These are phyloP conservation scores for Alternaria angustiovoidea DNA, from an alignment of 2,329 filamentous ascomycete genomes.

Conservation along the genomic window DNA sequence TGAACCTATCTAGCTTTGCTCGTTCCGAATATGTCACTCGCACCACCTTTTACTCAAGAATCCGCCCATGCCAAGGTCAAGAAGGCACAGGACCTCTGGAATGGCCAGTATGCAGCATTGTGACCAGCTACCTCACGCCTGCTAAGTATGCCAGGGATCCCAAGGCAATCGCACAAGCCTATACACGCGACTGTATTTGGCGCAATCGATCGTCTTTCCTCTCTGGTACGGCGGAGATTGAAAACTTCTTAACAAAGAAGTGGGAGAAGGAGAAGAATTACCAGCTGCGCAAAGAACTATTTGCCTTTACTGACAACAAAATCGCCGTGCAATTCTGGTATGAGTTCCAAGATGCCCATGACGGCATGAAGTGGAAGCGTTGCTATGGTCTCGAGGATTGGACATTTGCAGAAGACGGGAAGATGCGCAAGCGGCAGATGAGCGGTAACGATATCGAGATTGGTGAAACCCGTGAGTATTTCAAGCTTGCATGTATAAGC, in stretches of 20 bases:
- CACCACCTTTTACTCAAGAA: constrained; percentile 78
- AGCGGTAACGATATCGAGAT: constrained; percentile 77
- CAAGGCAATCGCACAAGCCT: constrained; percentile 70
- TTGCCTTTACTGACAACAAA: constrained; percentile 76
- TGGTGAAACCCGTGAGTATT: constrained; percentile 52
- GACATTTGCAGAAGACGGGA: constrained; percentile 74
- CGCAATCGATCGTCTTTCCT: constrained; percentile 78
- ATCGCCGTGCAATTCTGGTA: constrained; percentile 95
- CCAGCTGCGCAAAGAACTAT: constrained; percentile 81
- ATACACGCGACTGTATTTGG: constrained; percentile 81
- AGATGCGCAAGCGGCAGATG: constrained; percentile 79
- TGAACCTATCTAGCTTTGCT: neutral
- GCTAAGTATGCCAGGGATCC: constrained; percentile 64
- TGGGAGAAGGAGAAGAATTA: constrained; percentile 78
- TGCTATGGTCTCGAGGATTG: constrained; percentile 85
- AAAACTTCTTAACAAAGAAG: constrained; percentile 73
- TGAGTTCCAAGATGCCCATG: constrained; percentile 73
- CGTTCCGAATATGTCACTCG: constrained; percentile 50
- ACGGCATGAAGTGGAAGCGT: constrained; percentile 71
- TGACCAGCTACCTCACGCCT: neutral
- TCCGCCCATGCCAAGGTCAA: constrained; percentile 81
- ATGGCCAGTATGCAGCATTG: constrained; percentile 66
- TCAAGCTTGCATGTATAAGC: neutral
- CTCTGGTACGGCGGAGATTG: constrained; percentile 71
- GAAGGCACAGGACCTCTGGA: constrained; percentile 84